Percentiles rank a stretch among this genome's conserved stretches.
phyloP scores from a whole-genome alignment of 768 basidiomycete genomes.

The Termitomyces titanicus region DNA sequence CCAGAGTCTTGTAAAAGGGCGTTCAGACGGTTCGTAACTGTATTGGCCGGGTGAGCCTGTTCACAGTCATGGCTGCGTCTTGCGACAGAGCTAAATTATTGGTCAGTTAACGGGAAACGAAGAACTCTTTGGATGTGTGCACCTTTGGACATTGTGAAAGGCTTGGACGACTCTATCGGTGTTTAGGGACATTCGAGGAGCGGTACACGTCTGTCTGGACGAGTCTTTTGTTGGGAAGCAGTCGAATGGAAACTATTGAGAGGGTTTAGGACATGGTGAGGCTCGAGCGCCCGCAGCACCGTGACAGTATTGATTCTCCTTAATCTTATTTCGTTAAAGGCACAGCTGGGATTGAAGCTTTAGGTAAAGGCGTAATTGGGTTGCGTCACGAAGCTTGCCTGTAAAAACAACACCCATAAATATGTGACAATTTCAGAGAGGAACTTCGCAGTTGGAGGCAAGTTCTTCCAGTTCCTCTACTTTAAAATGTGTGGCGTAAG shows the following conservation, averaged over 20 bases:
- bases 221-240: background rate
- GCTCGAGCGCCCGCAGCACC: background rate
- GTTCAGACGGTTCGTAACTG: constrained; percentile 67
- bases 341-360: background rate
- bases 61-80: constrained; percentile 23
- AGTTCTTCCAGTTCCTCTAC: background rate
- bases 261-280: background rate
- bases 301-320: background rate
- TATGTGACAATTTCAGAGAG: no score
- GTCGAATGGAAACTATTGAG: background rate
- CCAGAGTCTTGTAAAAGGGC: constrained; percentile 61
- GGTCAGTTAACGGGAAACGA: background rate
- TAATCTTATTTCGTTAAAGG: background rate
- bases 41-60: constrained; percentile 51
- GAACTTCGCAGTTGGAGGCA: no score
- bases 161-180: background rate
- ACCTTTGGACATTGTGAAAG: background rate
- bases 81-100: background rate
- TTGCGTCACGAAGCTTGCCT: background rate
- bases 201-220: background rate
- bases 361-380: no score
- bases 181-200: background rate
- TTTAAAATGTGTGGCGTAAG: background rate
- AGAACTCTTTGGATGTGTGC: background rate
- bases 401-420: background rate